Evolutionary conservation across 192 early-diverging fungal species (phyloP), one percentile per base, ranked within the genome.

Genomic region (Podila minutissima): DNA sequence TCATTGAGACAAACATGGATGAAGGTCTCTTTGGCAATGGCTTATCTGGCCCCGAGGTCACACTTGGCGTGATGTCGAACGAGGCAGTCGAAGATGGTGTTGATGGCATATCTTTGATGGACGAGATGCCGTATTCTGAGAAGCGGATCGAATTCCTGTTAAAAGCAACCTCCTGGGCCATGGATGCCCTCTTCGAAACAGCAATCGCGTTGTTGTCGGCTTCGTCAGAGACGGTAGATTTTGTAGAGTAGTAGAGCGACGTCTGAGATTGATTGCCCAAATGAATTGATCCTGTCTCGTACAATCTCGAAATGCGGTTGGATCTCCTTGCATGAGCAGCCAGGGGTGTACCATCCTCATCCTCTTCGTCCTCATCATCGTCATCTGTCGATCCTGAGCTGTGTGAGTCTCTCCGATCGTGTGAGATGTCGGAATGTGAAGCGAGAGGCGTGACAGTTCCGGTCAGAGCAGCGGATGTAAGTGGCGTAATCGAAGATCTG

Each of bases 391-490:
- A 48, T 13, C n/a, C 55, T 6, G 75, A 78, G 13, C 51, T 63
- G n/a, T 71, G 64, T 1, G 75, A 78, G 22, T 69, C 58, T 17
- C 68, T 67, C 17, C 74, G 59, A 31, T 55, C n/a, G 53, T 55
- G 53, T 11, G 53, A 55, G 8, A 55, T 55, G n/a, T 55, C 22
- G 6, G 53, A 26, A 26, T 55, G 53, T n/a, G 20, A n/a, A 12
- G 53, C 24, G 24, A 55, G 20, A 26, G 53, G 53, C 11, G 53
- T 55, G 53, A 26, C 22, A 24, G 53, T 55, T 8, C 24, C 24
- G 22, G 22, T 55, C 22, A 55, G 53, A 26, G 53, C 53, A 26
- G 53, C 53, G 53, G 53, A 55, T 26, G 53, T 55, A 9, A 55
- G 24, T 3, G 53, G 53, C 2, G 53, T 55, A 5, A 55, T 17